Evolutionary conservation across 345 rosid species (phyloP), one percentile per base, ranked within the genome.

Genomic region (Acer negundo): DNA sequence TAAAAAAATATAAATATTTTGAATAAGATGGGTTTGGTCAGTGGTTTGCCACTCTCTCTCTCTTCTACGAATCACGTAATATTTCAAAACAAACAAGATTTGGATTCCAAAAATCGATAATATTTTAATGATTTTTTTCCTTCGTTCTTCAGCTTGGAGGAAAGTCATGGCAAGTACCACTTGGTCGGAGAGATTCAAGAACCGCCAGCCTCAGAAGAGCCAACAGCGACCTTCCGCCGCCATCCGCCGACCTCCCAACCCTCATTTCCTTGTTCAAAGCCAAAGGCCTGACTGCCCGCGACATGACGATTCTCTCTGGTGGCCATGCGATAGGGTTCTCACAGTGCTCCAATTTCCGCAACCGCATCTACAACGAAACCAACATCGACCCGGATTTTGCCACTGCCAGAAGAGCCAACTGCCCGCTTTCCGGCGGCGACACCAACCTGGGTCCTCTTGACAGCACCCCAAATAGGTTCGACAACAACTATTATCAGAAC

Each of bases 161-260:
- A 28, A 82, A 86, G 0, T 55, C 75, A 47, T 89, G 89, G 88
- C 35, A 68, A 0, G 90, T 86, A 15, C 78, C 72, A 19, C 79
- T 89, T 2, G 92, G 89, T 49, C 80, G 90, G 38, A 81, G 87
- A 70, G 90, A 86, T 40, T 70, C 92, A 53, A 87, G 83, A 64
- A 89, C 84, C 22, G 90, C 92, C 23, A 85, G 77, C 68, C 73
- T 63, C 15, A 80, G 67, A 2, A 70, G 31, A 12, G 91, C 91
- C 72, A 86, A 88, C 75, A 78, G 62, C 47, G 84, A 81, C n/a
- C 76, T 88, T 73, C 85, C 91, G 4, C 72, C 84, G 3, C 87
- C 89, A 0, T 55, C 66, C 55, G 44, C 86, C 35, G 40, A 46
- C 81, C 85, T 88, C 3, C 16, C 84, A 3, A 78, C 80, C 56